These are phyloP conservation scores for Lactarius indigo DNA, from an alignment of 768 basidiomycete genomes.

Conservation along the genomic window DNA sequence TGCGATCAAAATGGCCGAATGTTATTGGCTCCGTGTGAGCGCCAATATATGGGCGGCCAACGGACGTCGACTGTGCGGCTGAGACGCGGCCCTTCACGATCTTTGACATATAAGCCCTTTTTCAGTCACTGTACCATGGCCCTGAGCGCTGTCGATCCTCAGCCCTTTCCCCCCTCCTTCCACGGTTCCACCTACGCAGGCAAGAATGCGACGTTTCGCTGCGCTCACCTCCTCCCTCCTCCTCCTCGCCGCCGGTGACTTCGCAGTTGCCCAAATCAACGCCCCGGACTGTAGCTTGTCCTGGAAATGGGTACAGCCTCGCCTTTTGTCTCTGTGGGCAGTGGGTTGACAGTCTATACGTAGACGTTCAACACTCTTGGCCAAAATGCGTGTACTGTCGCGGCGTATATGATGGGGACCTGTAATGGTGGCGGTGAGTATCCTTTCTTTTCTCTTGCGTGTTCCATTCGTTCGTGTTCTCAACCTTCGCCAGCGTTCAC, in stretches of 20 bases:
- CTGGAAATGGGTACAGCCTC: conserved; percentile 5
- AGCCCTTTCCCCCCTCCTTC: not conserved
- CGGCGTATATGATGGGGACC: conserved; percentile 8
- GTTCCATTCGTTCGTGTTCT: not conserved
- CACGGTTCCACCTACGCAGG: too few species aligned
- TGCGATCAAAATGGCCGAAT: too few species aligned
- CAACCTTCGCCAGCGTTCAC: conserved; percentile 1
- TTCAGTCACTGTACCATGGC: not conserved
- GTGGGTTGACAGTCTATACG: not conserved
- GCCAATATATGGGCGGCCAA: too few species aligned
- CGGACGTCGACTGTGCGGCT: not conserved
- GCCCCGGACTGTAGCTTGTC: conserved; percentile 2
- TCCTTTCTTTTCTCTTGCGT: not conserved
- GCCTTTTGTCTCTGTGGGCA: not conserved
- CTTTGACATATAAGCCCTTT: not conserved
- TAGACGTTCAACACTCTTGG: conserved; percentile 10
- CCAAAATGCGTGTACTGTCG: conserved; percentile 12
- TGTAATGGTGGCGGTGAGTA: conserved; percentile 13
- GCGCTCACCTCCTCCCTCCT: not conserved
- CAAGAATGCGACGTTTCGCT: not conserved
- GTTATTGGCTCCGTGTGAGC: too few species aligned
- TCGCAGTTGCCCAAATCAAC: too few species aligned
- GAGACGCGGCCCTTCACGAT: not conserved
- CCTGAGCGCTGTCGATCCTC: not conserved
- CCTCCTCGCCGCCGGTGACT: not conserved